A percentile compares a stretch with the other conserved stretches of the same genome.
Evolutionary conservation across 2,329 filamentous ascomycete species (phyloP).

Genomic region (Ophidiomyces ophidiicola): DNA sequence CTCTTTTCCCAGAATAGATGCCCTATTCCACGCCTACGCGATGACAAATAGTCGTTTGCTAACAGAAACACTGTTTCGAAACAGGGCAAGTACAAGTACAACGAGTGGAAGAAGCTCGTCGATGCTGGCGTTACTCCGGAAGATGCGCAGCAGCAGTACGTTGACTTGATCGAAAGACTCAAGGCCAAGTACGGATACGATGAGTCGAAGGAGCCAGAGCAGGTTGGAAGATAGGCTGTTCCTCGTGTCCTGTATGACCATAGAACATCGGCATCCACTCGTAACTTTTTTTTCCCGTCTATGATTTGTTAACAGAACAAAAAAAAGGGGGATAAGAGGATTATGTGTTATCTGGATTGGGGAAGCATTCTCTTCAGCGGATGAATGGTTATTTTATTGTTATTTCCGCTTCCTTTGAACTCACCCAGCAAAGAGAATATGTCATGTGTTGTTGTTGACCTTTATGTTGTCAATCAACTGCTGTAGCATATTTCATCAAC

Average conservation of each 20-base stretch:
- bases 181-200: constrained; percentile 52
- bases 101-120: constrained; percentile 60
- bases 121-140: constrained; percentile 51
- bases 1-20: constrained; percentile 18
- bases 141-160: constrained; percentile 64
- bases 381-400: not conserved
- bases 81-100: constrained; percentile 68
- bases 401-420: not conserved
- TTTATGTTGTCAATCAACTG: too few relatives aligned
- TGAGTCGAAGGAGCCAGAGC: constrained; percentile 15
- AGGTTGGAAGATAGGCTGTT: constrained; percentile 15
- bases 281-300: not conserved
- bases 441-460: too few relatives aligned
- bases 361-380: not conserved
- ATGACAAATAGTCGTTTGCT: constrained; percentile 10
- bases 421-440: too few relatives aligned
- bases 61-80: constrained; percentile 3
- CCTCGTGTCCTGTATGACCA: too few relatives aligned
- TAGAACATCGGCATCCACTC: not conserved
- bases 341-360: not conserved
- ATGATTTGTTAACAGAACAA: not conserved
- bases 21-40: constrained; percentile 10
- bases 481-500: too few relatives aligned
- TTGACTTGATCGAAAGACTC: constrained; percentile 57
- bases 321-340: not conserved